These are phyloP conservation scores for Penicillium vulpinum DNA, from an alignment of 2,329 filamentous ascomycete species.

Conservation along the genomic window DNA sequence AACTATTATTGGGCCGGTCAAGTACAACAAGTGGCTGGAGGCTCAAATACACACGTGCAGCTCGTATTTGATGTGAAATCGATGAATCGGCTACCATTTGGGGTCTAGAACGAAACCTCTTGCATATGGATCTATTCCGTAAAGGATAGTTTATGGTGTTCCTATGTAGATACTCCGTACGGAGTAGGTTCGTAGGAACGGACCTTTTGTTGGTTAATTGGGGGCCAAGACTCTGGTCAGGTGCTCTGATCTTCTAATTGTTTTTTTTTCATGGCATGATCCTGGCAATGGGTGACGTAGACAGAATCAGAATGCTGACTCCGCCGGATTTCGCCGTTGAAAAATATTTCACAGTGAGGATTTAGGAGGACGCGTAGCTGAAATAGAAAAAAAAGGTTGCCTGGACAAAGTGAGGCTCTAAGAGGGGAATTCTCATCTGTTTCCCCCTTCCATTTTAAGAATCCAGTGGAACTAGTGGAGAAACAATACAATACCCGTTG, in stretches of 20 bases:
- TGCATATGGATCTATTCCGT: no score
- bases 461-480: constrained; percentile 3
- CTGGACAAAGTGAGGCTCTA: constrained; percentile 5
- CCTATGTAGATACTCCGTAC: no score
- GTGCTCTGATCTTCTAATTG: no score
- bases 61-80: constrained; percentile 1
- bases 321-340: background rate
- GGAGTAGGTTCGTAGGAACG: no score
- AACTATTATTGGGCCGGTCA: background rate
- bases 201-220: background rate
- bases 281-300: constrained; percentile 1
- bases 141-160: background rate
- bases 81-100: background rate
- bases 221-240: constrained; percentile 1
- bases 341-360: no score
- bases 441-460: constrained; percentile 15
- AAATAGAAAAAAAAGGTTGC: background rate
- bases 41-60: constrained; percentile 2
- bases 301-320: background rate
- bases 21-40: background rate
- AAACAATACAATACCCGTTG: constrained; percentile 6
- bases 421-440: no score
- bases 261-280: constrained; percentile 4
- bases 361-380: background rate
- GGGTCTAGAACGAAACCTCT: background rate